Conservation (phyloP, 371 early-diverging fungal species). For the Mortierella sp. region DNA sequence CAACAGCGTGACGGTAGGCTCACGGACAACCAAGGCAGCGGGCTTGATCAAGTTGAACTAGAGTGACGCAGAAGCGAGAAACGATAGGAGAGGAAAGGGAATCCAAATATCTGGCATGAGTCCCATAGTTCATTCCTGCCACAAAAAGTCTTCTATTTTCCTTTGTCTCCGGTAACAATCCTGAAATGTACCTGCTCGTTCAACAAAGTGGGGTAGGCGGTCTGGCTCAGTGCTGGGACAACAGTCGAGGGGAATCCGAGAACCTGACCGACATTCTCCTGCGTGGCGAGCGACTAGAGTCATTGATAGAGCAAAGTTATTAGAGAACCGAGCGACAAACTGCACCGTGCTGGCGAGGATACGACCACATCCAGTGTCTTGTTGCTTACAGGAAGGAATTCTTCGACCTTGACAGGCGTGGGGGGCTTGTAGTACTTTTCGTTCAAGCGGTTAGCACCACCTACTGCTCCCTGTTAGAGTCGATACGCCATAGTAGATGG, state of each 20-base stretch:
- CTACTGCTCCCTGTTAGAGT: conserved; percentile 28
- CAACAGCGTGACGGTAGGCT: conserved; percentile 41
- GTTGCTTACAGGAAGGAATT: conserved; percentile 52
- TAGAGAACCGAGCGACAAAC: not conserved
- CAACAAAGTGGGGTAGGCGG: conserved; percentile 41
- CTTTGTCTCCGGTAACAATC: not conserved
- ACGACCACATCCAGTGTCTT: not conserved
- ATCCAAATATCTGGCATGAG: not conserved
- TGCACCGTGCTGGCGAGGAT: not conserved
- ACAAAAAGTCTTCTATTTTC: too few relatives aligned
- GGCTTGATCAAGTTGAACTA: conserved; percentile 52
- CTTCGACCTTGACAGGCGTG: conserved; percentile 51
- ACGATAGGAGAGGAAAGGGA: not conserved
- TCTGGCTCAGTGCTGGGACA: conserved; percentile 33
- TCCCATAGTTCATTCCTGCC: not conserved
- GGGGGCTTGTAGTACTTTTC: conserved; percentile 54
- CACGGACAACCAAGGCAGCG: conserved; percentile 50
- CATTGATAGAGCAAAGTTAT: not conserved
- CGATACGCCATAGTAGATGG: too few relatives aligned
- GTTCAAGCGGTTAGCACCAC: conserved; percentile 51
- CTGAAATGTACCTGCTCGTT: conserved; percentile 36
- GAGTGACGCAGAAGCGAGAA: not conserved
- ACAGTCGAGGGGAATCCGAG: conserved; percentile 40
- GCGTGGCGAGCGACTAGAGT: conserved; percentile 43
- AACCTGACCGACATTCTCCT: conserved; percentile 41